A percentile compares a stretch with the other conserved stretches of the same genome.
phyloP scores from a whole-genome alignment of 169 alveolate genomes.

The Cryptosporidium sp. region DNA sequence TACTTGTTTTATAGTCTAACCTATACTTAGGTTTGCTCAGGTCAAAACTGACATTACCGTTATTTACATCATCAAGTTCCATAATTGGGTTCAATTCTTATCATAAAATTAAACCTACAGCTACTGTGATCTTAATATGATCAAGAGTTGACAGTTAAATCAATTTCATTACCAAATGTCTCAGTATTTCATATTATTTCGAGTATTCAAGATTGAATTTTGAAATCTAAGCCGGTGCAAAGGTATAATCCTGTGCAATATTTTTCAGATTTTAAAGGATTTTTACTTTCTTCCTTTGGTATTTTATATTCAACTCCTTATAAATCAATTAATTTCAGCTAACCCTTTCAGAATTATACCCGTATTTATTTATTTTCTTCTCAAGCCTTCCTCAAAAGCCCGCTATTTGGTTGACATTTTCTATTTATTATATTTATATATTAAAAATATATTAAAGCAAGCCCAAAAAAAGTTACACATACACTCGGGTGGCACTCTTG shows the following conservation, averaged over 20 bases:
- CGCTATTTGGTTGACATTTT: slow-evolving; percentile 42
- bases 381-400: slow-evolving; percentile 4
- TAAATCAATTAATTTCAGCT: background rate
- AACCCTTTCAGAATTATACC: slow-evolving; percentile 3
- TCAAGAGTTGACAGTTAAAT: slow-evolving; percentile 29
- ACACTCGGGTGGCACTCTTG: slow-evolving; percentile 41
- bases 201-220: background rate
- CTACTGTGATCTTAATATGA: slow-evolving; percentile 12
- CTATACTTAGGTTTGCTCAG: slow-evolving; percentile 2
- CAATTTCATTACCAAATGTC: slow-evolving; percentile 15
- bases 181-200: slow-evolving; percentile 10
- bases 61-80: slow-evolving; percentile 25
- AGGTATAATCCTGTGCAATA: background rate
- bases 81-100: slow-evolving; percentile 4
- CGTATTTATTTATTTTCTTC: background rate
- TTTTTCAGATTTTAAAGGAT: background rate
- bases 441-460: background rate
- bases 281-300: background rate
- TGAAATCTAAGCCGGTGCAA: slow-evolving; percentile 6
- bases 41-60: slow-evolving; percentile 24
- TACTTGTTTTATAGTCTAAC: slow-evolving; percentile 11
- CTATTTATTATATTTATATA: background rate
- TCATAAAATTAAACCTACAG: background rate
- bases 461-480: slow-evolving; percentile 47
- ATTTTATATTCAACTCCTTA: background rate